Conservation (phyloP, 2,329 filamentous ascomycete species). For the Stagonosporopsis chrysanthemi region DNA sequence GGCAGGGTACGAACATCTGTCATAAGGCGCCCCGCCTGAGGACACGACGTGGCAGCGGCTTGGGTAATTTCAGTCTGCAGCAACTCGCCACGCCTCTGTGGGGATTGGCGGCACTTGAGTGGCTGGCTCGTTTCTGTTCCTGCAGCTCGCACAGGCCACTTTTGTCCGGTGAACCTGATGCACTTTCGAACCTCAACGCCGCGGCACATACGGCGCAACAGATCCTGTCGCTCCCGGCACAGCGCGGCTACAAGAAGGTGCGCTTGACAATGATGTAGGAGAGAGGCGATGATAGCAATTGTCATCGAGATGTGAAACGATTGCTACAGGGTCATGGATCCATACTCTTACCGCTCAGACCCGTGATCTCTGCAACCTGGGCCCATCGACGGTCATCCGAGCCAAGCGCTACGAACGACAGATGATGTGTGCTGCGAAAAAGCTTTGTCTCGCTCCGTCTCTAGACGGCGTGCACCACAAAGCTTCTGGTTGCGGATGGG, state of each 20-base stretch:
- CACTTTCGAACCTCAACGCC: background rate
- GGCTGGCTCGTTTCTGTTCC: slow-evolving; percentile 10
- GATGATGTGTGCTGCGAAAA: slow-evolving; percentile 5
- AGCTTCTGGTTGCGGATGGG: slow-evolving; percentile 11
- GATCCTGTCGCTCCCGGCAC: background rate
- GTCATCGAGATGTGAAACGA: background rate
- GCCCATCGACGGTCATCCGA: background rate
- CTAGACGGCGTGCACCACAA: slow-evolving; percentile 10
- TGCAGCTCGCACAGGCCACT: slow-evolving; percentile 6
- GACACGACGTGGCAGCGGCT: slow-evolving; percentile 12
- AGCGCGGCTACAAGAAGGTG: background rate
- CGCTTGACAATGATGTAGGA: background rate
- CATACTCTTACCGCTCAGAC: background rate
- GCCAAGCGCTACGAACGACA: slow-evolving; percentile 1
- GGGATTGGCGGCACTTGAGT: slow-evolving; percentile 4
- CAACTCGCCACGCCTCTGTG: slow-evolving; percentile 1
- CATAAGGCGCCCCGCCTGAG: background rate
- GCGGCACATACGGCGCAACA: background rate
- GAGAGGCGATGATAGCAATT: background rate
- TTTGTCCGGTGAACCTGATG: slow-evolving; percentile 10
- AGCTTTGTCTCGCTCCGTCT: slow-evolving; percentile 12
- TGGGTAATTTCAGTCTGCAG: slow-evolving; percentile 6
- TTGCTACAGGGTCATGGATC: slow-evolving; percentile 8
- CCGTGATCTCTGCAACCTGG: background rate
- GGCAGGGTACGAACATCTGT: slow-evolving; percentile 15